Evolutionary conservation across 805 yeast genomes (phyloP).

Genomic region (Zygotorulaspora danielsina): DNA sequence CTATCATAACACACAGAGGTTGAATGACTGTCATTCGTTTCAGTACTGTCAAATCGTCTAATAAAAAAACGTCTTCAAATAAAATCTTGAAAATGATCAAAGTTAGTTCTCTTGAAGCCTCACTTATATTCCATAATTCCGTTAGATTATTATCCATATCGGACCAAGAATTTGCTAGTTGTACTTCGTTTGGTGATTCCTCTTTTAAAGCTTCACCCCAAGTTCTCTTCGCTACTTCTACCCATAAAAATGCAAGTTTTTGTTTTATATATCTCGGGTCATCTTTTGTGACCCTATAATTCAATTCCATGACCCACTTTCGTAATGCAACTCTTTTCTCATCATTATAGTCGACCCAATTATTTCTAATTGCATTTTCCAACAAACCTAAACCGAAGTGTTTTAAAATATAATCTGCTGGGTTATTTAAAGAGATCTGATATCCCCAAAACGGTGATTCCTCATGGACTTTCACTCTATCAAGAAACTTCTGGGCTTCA

Average conservation of each 20-base stretch:
- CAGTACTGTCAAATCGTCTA: constrained; percentile 88
- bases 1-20: constrained; percentile 78
- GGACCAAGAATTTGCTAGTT: constrained; percentile 67
- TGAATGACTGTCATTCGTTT: constrained; percentile 71
- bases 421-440: constrained; percentile 65
- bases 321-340: constrained; percentile 65
- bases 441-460: constrained; percentile 93
- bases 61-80: constrained; percentile 86
- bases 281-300: constrained; percentile 48
- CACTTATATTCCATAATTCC: constrained; percentile 65
- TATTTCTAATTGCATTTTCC: constrained; percentile 60
- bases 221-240: constrained; percentile 77
- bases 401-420: constrained; percentile 64
- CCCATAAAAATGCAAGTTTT: constrained; percentile 88
- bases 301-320: constrained; percentile 79
- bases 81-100: constrained; percentile 76
- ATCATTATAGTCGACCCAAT: constrained; percentile 51
- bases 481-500: constrained; percentile 64
- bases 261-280: constrained; percentile 92
- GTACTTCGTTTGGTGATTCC: constrained; percentile 36
- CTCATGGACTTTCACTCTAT: constrained; percentile 65
- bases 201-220: constrained; percentile 75
- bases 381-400: constrained; percentile 85
- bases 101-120: constrained; percentile 67
- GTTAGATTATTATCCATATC: constrained; percentile 78